These are phyloP conservation scores for Suillus brevipes DNA, from an alignment of 768 basidiomycete genomes.

Conservation along the genomic window DNA sequence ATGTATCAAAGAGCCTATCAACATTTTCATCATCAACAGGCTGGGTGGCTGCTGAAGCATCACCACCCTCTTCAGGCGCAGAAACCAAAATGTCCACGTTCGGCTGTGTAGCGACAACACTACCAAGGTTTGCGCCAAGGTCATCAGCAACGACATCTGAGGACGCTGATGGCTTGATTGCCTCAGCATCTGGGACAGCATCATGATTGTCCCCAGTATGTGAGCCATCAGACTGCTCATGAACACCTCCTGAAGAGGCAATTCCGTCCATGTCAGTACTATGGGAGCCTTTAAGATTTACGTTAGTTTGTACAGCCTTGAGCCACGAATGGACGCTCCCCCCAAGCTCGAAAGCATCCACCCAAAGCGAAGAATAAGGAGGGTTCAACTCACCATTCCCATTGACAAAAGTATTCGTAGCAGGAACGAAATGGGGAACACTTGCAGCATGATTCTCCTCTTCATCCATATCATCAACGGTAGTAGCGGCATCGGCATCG, in stretches of 20 bases:
- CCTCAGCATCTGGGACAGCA: slow-evolving; percentile 19
- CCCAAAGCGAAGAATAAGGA: slow-evolving; percentile 37
- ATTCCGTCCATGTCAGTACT: slow-evolving; percentile 35
- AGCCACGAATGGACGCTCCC: slow-evolving; percentile 41
- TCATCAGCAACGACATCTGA: slow-evolving; percentile 21
- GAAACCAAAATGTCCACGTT: slow-evolving; percentile 22
- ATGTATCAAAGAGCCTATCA: slow-evolving; percentile 21
- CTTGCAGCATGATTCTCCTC: slow-evolving; percentile 43
- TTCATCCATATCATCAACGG: slow-evolving; percentile 46
- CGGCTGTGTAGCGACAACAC: slow-evolving; percentile 23
- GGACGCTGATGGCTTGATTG: slow-evolving; percentile 28
- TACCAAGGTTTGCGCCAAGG: slow-evolving; percentile 15
- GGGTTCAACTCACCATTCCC: slow-evolving; percentile 55
- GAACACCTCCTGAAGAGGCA: slow-evolving; percentile 32
- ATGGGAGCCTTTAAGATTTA: slow-evolving; percentile 42
- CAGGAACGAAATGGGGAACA: slow-evolving; percentile 37
- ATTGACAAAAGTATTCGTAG: slow-evolving; percentile 33
- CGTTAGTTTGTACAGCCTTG: slow-evolving; percentile 60
- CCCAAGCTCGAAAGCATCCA: slow-evolving; percentile 46
- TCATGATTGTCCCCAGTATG: slow-evolving; percentile 19
- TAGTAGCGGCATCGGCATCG: slow-evolving; percentile 53
- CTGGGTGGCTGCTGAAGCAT: slow-evolving; percentile 23
- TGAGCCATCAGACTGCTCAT: slow-evolving; percentile 18
- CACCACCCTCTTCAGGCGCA: slow-evolving; percentile 20
- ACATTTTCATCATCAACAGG: slow-evolving; percentile 23